A percentile compares a stretch with the other conserved stretches of the same genome.
These are phyloP conservation scores for Macrocystidia cucumis DNA, from an alignment of 1,284 basidiomycete species.

Conservation along the genomic window DNA sequence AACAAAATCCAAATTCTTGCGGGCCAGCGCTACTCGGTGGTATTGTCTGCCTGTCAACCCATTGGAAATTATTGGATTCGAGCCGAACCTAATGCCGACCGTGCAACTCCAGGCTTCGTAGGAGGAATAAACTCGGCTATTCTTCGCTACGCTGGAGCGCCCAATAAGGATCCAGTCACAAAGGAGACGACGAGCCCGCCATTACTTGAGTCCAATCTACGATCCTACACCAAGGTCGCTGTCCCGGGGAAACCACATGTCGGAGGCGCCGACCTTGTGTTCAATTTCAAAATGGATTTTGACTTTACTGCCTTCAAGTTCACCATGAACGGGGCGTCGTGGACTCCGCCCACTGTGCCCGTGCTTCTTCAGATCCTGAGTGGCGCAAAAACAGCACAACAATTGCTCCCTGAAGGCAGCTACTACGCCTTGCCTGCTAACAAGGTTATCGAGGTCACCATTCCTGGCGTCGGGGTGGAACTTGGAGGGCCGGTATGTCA, in stretches of 20 bases:
- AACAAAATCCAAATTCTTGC: constrained; percentile 23
- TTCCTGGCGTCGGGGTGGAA: constrained; percentile 14
- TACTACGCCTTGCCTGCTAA: constrained; percentile 25
- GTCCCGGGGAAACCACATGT: constrained; percentile 22
- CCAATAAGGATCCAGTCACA: constrained; percentile 10
- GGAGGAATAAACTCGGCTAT: constrained; percentile 21
- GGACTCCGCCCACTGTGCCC: constrained; percentile 29
- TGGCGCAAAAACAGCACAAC: constrained; percentile 24
- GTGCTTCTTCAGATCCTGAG: constrained; percentile 43
- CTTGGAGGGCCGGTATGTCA: constrained; percentile 17
- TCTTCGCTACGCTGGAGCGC: constrained; percentile 18
- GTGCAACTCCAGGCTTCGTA: constrained; percentile 12
- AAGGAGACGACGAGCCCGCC: constrained; percentile 12
- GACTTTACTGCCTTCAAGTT: constrained; percentile 18
- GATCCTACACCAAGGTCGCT: constrained; percentile 21
- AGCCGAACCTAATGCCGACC: constrained; percentile 14
- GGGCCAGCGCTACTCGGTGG: constrained; percentile 24
- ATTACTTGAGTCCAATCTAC: constrained; percentile 24
- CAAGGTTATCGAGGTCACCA: constrained; percentile 25
- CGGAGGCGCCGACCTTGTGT: constrained; percentile 25
- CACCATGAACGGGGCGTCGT: constrained; percentile 28
- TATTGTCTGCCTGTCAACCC: constrained; percentile 27
- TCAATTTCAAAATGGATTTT: constrained; percentile 19
- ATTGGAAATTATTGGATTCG: constrained; percentile 33
- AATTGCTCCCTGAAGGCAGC: constrained; percentile 28